Evolutionary conservation across 2,329 filamentous ascomycete species (phyloP), one percentile per base, ranked within the genome.

Genomic region (Hansfordia pulvinata): DNA sequence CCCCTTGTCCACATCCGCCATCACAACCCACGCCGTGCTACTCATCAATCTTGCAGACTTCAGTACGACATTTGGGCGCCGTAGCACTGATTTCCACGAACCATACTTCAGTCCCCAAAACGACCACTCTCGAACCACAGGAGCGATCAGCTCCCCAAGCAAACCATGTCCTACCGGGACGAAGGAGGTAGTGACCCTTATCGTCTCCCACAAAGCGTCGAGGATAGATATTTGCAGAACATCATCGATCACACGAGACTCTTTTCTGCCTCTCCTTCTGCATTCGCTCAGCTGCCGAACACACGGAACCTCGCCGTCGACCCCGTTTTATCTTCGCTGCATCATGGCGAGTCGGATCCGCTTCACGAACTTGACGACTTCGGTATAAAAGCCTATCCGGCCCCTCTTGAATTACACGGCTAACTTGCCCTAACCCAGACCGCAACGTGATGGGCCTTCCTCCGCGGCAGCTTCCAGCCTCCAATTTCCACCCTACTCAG

Each of bases 231-330:
- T 32, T 38, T 42, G 8, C 44, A 46, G 28, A 44, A 37, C 23
- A 46, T 47, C 17, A 42, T 46, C 20, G 33, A 40, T 7, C 37
- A 48, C 33, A 35, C 43, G n/a, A n/a, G n/a, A n/a, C n/a, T n/a
- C n/a, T n/a, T n/a, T n/a, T n/a, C 23, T 34, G 5, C 28, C 39
- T 16, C 30, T 11, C n/a, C n/a, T n/a, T n/a, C n/a, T n/a, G n/a
- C n/a, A n/a, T n/a, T n/a, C n/a, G n/a, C n/a, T n/a, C n/a, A n/a
- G n/a, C n/a, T n/a, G n/a, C n/a, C n/a, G n/a, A n/a, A n/a, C n/a
- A n/a, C n/a, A n/a, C n/a, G n/a, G n/a, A n/a, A n/a, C n/a, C n/a
- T n/a, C n/a, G n/a, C n/a, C n/a, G n/a, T n/a, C n/a, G n/a, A n/a
- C n/a, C n/a, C n/a, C n/a, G n/a, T n/a, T n/a, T n/a, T n/a, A n/a